These are phyloP conservation scores for Colletotrichum sp. DNA, from an alignment of 2,329 filamentous ascomycete genomes.

Conservation along the genomic window DNA sequence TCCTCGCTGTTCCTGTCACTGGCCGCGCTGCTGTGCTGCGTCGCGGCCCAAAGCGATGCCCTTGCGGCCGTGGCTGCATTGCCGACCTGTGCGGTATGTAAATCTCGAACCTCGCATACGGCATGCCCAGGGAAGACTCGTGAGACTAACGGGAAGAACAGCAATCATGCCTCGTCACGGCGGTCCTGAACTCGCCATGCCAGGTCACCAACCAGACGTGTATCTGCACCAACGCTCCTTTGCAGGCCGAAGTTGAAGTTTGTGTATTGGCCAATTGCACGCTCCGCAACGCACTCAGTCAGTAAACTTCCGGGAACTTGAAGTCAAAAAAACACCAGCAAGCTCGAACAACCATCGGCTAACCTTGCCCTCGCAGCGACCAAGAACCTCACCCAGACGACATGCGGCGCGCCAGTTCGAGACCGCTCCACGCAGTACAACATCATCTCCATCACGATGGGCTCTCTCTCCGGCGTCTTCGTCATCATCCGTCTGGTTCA, in stretches of 20 bases:
- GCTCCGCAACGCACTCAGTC: slow-evolving; percentile 35
- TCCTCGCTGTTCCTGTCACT: slow-evolving; percentile 6
- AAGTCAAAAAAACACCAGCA: not conserved
- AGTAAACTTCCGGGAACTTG: slow-evolving; percentile 1
- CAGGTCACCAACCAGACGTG: slow-evolving; percentile 31
- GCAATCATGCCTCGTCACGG: slow-evolving; percentile 29
- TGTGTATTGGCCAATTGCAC: slow-evolving; percentile 35
- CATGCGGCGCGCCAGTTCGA: slow-evolving; percentile 30
- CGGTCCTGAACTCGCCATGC: slow-evolving; percentile 31
- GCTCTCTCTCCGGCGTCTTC: slow-evolving; percentile 41
- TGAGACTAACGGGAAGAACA: slow-evolving; percentile 5
- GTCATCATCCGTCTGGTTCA: slow-evolving; percentile 45
- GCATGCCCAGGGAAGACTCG: not conserved
- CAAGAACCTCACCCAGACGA: slow-evolving; percentile 26
- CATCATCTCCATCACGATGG: slow-evolving; percentile 36
- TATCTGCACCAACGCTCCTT: slow-evolving; percentile 31
- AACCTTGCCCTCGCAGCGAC: slow-evolving; percentile 2
- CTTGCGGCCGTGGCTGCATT: slow-evolving; percentile 24
- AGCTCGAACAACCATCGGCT: not conserved
- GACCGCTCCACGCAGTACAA: slow-evolving; percentile 38
- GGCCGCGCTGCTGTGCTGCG: slow-evolving; percentile 6
- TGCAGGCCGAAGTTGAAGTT: slow-evolving; percentile 28
- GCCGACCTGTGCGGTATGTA: slow-evolving; percentile 37
- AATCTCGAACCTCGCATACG: not conserved
- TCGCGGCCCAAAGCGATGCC: slow-evolving; percentile 8